phyloP scores from a whole-genome alignment of 2,329 filamentous ascomycete species.

The Diaporthe sp. region DNA sequence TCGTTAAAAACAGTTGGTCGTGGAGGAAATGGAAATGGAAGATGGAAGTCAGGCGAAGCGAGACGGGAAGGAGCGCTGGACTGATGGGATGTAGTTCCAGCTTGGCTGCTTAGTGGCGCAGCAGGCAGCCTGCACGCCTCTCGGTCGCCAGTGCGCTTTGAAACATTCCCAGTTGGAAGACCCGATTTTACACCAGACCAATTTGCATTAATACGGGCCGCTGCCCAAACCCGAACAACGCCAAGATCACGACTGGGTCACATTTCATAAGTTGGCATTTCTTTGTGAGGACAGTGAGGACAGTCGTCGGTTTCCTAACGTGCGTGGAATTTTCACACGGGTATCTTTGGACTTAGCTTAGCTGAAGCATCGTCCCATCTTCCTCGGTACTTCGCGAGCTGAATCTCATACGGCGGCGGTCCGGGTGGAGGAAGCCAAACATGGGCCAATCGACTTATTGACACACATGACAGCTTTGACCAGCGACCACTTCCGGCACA shows the following conservation, averaged over 20 bases:
- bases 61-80: background rate
- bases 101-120: slow-evolving; percentile 23
- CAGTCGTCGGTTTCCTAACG: background rate
- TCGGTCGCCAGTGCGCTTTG: slow-evolving; percentile 17
- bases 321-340: background rate
- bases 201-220: slow-evolving; percentile 28
- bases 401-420: background rate
- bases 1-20: background rate
- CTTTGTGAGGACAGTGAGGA: background rate
- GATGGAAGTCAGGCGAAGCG: background rate
- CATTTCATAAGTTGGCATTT: background rate
- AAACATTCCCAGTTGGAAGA: slow-evolving; percentile 20
- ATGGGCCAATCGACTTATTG: background rate
- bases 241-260: slow-evolving; percentile 9
- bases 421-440: background rate
- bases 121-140: slow-evolving; percentile 13
- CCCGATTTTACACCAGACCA: slow-evolving; percentile 22
- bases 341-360: background rate
- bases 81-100: slow-evolving; percentile 20
- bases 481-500: background rate
- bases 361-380: slow-evolving; percentile 16
- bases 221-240: slow-evolving; percentile 18
- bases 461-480: background rate
- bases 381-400: background rate
- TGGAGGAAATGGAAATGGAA: background rate